These are phyloP conservation scores for Boletus smithii DNA, from an alignment of 1,284 basidiomycete genomes.

Conservation along the genomic window DNA sequence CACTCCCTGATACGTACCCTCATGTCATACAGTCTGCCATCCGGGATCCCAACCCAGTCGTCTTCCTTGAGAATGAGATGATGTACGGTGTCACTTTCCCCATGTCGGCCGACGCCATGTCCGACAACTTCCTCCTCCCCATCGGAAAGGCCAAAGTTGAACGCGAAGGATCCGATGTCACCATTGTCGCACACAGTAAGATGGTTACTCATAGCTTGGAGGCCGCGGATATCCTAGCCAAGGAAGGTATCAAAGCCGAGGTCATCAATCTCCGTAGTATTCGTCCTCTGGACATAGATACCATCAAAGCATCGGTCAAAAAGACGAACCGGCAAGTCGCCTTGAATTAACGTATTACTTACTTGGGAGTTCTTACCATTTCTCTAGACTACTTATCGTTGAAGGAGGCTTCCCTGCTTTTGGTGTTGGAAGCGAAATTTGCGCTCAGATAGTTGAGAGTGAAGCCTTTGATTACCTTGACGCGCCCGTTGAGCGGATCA, in stretches of 20 bases:
- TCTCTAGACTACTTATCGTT: constrained; percentile 77
- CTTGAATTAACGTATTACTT: background rate
- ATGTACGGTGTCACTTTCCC: constrained; percentile 97
- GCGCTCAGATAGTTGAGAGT: constrained; percentile 93
- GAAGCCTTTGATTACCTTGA: constrained; percentile 97
- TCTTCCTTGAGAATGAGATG: constrained; percentile 99
- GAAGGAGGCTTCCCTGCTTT: constrained; percentile 99
- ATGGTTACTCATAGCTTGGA: constrained; percentile 93
- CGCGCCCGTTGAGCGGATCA: constrained; percentile 95
- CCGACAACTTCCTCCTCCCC: constrained; percentile 90
- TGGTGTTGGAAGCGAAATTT: constrained; percentile 97
- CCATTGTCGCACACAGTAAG: constrained; percentile 95
- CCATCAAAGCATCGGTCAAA: constrained; percentile 93
- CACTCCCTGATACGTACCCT: constrained; percentile 5
- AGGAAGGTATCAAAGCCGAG: constrained; percentile 97
- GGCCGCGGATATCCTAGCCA: constrained; percentile 88
- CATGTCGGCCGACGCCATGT: constrained; percentile 92
- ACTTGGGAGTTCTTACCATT: constrained; percentile 9
- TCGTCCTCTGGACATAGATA: constrained; percentile 95
- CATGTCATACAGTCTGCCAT: constrained; percentile 72
- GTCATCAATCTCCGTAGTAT: constrained; percentile 97
- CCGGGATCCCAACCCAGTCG: constrained; percentile 96
- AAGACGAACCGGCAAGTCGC: constrained; percentile 86
- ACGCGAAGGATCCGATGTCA: constrained; percentile 88
- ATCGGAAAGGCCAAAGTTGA: constrained; percentile 99